Percentiles rank a stretch among this genome's conserved stretches.
These are phyloP conservation scores for Termitomyces sp. DNA, from an alignment of 768 basidiomycete genomes.

Conservation along the genomic window DNA sequence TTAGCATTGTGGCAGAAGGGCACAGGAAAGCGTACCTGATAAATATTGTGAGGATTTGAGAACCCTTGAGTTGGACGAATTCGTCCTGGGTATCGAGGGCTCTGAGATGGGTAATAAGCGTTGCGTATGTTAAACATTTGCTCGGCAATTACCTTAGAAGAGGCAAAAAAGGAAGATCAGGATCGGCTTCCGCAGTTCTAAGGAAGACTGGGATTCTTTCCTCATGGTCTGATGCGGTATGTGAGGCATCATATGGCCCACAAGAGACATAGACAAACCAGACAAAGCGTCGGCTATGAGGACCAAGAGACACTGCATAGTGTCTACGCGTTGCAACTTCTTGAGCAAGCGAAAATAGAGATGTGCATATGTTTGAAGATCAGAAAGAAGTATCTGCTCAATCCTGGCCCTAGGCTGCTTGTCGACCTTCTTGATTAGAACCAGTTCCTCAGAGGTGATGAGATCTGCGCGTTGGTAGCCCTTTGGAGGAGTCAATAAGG, in stretches of 20 bases:
- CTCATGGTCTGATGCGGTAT: conserved; percentile 64
- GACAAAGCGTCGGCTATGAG: conserved; percentile 85
- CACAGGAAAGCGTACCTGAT: conserved; percentile 52
- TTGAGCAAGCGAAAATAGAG: conserved; percentile 89
- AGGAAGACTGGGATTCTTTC: conserved; percentile 80
- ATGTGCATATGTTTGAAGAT: conserved; percentile 79
- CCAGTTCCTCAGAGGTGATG: conserved; percentile 82
- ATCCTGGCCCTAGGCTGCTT: conserved; percentile 70
- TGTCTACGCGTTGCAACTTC: conserved; percentile 77
- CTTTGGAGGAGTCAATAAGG: conserved; percentile 36
- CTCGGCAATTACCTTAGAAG: conserved; percentile 59
- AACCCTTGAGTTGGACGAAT: conserved; percentile 88
- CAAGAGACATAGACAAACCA: conserved; percentile 41
- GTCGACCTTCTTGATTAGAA: conserved; percentile 87
- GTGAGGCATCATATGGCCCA: not conserved
- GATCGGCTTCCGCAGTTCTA: conserved; percentile 55
- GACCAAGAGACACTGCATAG: conserved; percentile 83
- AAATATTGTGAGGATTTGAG: conserved; percentile 84
- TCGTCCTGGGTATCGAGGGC: conserved; percentile 86
- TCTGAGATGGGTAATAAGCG: conserved; percentile 35
- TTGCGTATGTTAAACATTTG: not conserved
- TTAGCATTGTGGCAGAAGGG: not conserved
- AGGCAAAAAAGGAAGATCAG: conserved; percentile 77
- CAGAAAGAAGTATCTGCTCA: conserved; percentile 76
- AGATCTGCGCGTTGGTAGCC: conserved; percentile 94